Evolutionary conservation across 2,329 filamentous ascomycete species (phyloP).

Genomic region (Colletotrichum tropicicola): DNA sequence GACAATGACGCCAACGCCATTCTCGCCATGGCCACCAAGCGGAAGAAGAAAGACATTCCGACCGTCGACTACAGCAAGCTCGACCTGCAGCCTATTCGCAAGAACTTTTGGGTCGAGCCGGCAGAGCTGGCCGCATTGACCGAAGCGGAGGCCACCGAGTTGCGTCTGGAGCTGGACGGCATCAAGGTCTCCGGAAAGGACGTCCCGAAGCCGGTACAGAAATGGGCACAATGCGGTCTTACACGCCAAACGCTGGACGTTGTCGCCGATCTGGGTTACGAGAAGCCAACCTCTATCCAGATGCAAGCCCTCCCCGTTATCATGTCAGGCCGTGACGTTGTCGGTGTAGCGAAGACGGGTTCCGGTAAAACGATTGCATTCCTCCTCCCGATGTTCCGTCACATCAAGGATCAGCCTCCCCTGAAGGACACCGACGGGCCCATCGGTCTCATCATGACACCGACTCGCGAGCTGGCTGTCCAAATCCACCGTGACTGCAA

Average conservation of each 20-base stretch:
- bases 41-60: slow-evolving; percentile 96
- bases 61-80: slow-evolving; percentile 86
- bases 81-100: slow-evolving; percentile 85
- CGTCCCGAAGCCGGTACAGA: slow-evolving; percentile 91
- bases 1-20: slow-evolving; percentile 58
- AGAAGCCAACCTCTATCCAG: slow-evolving; percentile 92
- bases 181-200: slow-evolving; percentile 93
- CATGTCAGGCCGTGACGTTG: slow-evolving; percentile 95
- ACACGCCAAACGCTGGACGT: slow-evolving; percentile 88
- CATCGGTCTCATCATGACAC: slow-evolving; percentile 88
- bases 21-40: slow-evolving; percentile 67
- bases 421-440: slow-evolving; percentile 88
- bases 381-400: slow-evolving; percentile 94
- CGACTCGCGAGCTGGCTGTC: slow-evolving; percentile 90
- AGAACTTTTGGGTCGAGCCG: slow-evolving; percentile 95
- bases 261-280: slow-evolving; percentile 82
- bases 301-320: slow-evolving; percentile 93
- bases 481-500: slow-evolving; percentile 97
- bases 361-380: slow-evolving; percentile 98
- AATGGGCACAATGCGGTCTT: slow-evolving; percentile 95
- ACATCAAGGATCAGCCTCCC: slow-evolving; percentile 92
- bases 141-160: slow-evolving; percentile 81
- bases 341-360: slow-evolving; percentile 96
- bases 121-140: slow-evolving; percentile 84
- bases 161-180: slow-evolving; percentile 89